Percentiles rank a stretch among this genome's conserved stretches.
phyloP scores from a whole-genome alignment of 495 filamentous ascomycete genomes.

The Aspergillus cavernicola region DNA sequence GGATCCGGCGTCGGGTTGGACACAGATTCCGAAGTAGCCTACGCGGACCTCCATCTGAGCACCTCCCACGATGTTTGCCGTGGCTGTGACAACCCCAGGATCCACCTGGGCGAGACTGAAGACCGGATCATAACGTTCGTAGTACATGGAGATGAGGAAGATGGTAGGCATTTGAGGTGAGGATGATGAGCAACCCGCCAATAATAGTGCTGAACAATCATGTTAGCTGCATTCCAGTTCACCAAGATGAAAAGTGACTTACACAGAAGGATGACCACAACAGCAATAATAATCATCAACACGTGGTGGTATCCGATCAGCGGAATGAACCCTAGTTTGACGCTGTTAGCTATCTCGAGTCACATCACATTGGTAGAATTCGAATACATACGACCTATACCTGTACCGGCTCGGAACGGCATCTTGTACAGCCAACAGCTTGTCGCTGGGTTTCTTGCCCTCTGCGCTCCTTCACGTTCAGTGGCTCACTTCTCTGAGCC shows the following conservation, averaged over 20 bases:
- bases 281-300: conserved; percentile 92
- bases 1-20: conserved; percentile 57
- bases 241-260: conserved; percentile 34
- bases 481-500: conserved; percentile 44
- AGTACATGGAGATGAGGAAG: conserved; percentile 69
- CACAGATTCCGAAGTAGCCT: conserved; percentile 68
- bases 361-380: background rate
- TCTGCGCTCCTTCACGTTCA: conserved; percentile 16
- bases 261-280: conserved; percentile 95
- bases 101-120: conserved; percentile 75
- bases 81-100: conserved; percentile 68
- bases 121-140: conserved; percentile 57
- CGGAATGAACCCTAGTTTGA: conserved; percentile 70
- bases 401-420: conserved; percentile 24
- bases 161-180: conserved; percentile 65
- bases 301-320: conserved; percentile 99
- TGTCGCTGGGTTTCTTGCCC: background rate
- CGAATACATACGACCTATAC: conserved; percentile 32
- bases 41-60: conserved; percentile 66
- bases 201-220: conserved; percentile 49
- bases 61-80: conserved; percentile 60
- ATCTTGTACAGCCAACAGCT: conserved; percentile 24
- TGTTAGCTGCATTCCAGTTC: conserved; percentile 24
- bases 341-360: conserved; percentile 10
- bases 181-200: conserved; percentile 67